Evolutionary conservation across 371 early-diverging fungal species (phyloP), one percentile per base, ranked within the genome.

Genomic region (Chytridium lagenaria): DNA sequence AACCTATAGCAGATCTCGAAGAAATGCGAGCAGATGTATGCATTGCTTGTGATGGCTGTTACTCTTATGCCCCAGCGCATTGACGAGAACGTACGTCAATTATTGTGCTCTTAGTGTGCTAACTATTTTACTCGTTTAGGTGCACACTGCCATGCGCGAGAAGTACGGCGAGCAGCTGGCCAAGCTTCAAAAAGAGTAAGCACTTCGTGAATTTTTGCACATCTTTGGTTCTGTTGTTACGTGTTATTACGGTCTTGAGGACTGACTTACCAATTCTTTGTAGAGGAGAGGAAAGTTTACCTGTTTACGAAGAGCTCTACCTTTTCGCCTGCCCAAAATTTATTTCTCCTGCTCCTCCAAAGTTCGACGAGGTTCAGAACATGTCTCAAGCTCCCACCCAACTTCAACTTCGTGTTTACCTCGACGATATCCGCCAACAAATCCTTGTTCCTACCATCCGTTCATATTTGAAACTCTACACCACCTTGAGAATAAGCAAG

Each of bases 401-500:
- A 59, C 92, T 90, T 79, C 95, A 96, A 81, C 84, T 90, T 78
- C 91, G 89, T 84, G 88, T 93, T 69, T 97, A 96, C 78, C 77
- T 94, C 76, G 79, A 87, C 51, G 94, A 96, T 77, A 94, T 95
- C 38, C 85, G 89, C 28, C 89, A 93, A 79, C 96, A 95, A 81
- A 87, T 93, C 57, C 83, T 91, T 59, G 87, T 95, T 51, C 93
- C 96, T 59, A 93, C 92, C 30, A 86, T 97, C 59, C 88, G 96
- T 30, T 95, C 95, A 26, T 96, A 93, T 90, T 88, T 97, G 77
- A 95, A 94, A 85, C 87, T 97, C 55, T 97, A 96, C 86, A 94
- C 95, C 23, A 91, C 94, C 50, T 90, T 97, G 90, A 89, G 90
- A 38, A 88, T 94, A 61, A 91, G 90, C 70, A 94, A 95, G 80